phyloP scores from a whole-genome alignment of 2,329 filamentous ascomycete genomes.

The Cercospora berteroae region DNA sequence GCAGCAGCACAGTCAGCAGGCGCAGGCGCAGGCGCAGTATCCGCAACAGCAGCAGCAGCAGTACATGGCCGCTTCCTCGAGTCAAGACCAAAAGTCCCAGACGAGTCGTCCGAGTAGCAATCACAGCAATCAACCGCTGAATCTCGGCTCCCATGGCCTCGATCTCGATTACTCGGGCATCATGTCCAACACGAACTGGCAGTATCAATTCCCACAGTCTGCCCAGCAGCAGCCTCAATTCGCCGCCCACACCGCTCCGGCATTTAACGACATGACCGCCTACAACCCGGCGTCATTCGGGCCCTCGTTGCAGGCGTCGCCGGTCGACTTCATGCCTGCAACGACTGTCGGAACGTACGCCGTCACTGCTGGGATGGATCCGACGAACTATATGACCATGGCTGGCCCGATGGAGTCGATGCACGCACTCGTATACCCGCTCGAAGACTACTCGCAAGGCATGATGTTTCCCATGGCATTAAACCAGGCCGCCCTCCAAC shows the following conservation, averaged over 20 bases:
- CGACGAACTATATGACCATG: conserved; percentile 42
- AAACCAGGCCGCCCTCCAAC: conserved; percentile 40
- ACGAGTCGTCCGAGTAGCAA: conserved; percentile 33
- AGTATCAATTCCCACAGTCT: conserved; percentile 42
- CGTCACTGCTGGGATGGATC: conserved; percentile 44
- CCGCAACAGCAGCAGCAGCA: conserved; percentile 30
- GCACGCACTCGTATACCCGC: conserved; percentile 44
- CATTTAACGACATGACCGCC: conserved; percentile 37
- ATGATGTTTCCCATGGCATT: conserved; percentile 55
- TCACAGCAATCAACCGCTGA: conserved; percentile 32
- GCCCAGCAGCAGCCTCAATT: conserved; percentile 29
- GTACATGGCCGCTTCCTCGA: conserved; percentile 24
- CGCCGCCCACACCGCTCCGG: conserved; percentile 33
- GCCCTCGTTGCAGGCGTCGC: conserved; percentile 46
- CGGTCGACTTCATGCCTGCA: conserved; percentile 48
- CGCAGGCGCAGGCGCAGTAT: conserved; percentile 19
- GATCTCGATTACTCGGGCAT: conserved; percentile 37
- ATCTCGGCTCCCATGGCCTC: conserved; percentile 34
- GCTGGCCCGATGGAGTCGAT: conserved; percentile 46
- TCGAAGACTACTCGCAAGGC: conserved; percentile 70
- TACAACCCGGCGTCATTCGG: conserved; percentile 42
- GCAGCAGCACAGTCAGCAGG: conserved; percentile 24
- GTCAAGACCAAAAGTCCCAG: conserved; percentile 27
- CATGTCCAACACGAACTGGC: conserved; percentile 42
- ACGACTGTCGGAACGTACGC: conserved; percentile 40